Evolutionary conservation across 2,329 filamentous ascomycete genomes (phyloP).

Genomic region (Gnomoniopsis smithogilvyi): DNA sequence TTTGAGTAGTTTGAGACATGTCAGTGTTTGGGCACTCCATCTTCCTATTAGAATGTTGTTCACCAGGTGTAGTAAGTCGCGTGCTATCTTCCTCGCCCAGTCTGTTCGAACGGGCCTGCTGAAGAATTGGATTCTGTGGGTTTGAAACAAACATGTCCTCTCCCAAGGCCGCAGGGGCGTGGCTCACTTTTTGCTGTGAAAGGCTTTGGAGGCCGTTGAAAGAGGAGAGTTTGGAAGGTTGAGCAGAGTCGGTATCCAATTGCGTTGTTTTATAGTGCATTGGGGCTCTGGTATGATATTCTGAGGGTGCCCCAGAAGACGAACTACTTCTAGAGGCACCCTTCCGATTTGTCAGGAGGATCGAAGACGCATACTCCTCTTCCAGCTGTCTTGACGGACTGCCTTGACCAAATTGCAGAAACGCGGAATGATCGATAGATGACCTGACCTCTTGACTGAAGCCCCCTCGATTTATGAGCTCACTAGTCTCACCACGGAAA

Average conservation of each 20-base stretch:
- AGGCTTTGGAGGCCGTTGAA: background rate
- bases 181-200: background rate
- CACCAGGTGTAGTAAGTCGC: background rate
- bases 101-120: background rate
- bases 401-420: conserved; percentile 19
- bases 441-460: conserved; percentile 43
- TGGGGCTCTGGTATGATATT: conserved; percentile 10
- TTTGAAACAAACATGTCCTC: background rate
- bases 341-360: conserved; percentile 1
- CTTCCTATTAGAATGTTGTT: background rate
- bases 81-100: background rate
- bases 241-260: background rate
- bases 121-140: background rate
- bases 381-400: conserved; percentile 30
- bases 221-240: background rate
- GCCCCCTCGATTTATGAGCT: conserved; percentile 45
- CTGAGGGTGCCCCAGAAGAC: conserved; percentile 14
- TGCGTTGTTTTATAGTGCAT: background rate
- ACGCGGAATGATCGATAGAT: conserved; percentile 25
- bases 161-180: background rate
- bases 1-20: conserved; percentile 33
- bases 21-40: conserved; percentile 29
- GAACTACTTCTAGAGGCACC: background rate
- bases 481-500: conserved; percentile 36
- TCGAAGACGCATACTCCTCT: conserved; percentile 13